These are phyloP conservation scores for Halophytophthora polymorphica DNA, from an alignment of 352 stramenopile genomes.

Conservation along the genomic window DNA sequence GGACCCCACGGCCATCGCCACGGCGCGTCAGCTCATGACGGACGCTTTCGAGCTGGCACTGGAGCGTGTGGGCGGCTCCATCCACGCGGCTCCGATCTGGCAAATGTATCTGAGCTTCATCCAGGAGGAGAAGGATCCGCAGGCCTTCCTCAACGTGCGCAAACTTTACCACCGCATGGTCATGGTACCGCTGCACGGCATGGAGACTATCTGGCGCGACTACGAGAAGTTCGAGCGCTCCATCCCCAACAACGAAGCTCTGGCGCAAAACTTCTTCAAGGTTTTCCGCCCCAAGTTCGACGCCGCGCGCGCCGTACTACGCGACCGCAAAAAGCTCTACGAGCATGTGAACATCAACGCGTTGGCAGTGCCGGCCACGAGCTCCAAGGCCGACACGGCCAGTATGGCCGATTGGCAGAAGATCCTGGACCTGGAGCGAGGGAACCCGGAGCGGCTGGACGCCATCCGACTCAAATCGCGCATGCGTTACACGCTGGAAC, in stretches of 20 bases:
- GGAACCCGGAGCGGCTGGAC: constrained; percentile 80
- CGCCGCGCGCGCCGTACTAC: constrained; percentile 65
- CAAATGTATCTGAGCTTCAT: constrained; percentile 80
- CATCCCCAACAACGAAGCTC: constrained; percentile 86
- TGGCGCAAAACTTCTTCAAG: constrained; percentile 88
- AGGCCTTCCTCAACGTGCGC: constrained; percentile 72
- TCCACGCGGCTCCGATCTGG: constrained; percentile 77
- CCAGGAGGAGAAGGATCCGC: constrained; percentile 70
- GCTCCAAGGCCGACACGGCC: constrained; percentile 28
- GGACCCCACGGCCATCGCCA: constrained; percentile 51
- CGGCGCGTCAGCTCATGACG: constrained; percentile 73
- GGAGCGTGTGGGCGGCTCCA: constrained; percentile 78
- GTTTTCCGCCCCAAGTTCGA: constrained; percentile 85
- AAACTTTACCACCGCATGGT: constrained; percentile 86
- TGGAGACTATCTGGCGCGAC: constrained; percentile 83
- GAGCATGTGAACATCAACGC: constrained; percentile 73
- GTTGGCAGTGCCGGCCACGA: constrained; percentile 48
- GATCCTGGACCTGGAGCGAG: constrained; percentile 71
- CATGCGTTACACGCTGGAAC: constrained; percentile 81
- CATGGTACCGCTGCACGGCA: constrained; percentile 66
- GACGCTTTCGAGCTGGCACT: constrained; percentile 82
- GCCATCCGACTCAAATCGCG: constrained; percentile 73
- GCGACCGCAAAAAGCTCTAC: constrained; percentile 83
- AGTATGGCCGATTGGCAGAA: constrained; percentile 81
- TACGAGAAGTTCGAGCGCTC: constrained; percentile 87